phyloP scores from a whole-genome alignment of 495 filamentous ascomycete species.

The Penicillium waksmanii region DNA sequence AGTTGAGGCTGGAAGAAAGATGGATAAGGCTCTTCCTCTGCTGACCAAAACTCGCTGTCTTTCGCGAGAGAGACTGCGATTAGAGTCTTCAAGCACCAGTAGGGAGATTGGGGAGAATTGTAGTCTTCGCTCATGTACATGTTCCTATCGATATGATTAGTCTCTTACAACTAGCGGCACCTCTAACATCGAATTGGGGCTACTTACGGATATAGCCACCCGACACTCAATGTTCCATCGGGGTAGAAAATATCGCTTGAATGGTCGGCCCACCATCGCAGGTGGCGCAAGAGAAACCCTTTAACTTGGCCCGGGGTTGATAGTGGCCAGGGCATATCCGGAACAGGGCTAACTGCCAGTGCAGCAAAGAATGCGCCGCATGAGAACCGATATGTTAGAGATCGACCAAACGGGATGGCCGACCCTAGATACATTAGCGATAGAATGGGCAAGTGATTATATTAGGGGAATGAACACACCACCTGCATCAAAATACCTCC shows the following conservation, averaged over 20 bases:
- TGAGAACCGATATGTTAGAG: constrained; percentile 75
- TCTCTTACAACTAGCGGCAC: background rate
- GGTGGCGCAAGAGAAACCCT: constrained; percentile 68
- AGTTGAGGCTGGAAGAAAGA: constrained; percentile 1
- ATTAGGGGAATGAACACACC: constrained; percentile 10
- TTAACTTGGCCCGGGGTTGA: constrained; percentile 65
- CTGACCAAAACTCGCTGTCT: constrained; percentile 71
- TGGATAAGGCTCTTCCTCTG: constrained; percentile 27
- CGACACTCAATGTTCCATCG: constrained; percentile 71
- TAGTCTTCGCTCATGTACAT: constrained; percentile 79
- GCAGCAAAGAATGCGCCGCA: constrained; percentile 78
- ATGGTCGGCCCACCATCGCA: constrained; percentile 76
- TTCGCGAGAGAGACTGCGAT: constrained; percentile 65
- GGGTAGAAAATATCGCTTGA: constrained; percentile 53
- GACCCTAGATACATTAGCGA: constrained; percentile 7
- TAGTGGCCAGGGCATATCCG: constrained; percentile 58
- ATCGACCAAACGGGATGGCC: constrained; percentile 69
- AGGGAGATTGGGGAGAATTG: constrained; percentile 69
- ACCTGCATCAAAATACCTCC: constrained; percentile 60
- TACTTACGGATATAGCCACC: constrained; percentile 65
- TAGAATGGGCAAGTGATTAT: background rate
- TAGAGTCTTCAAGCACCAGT: constrained; percentile 75
- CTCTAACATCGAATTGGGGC: background rate
- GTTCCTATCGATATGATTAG: constrained; percentile 39
- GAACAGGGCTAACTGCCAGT: constrained; percentile 61